These are phyloP conservation scores for Hansenula sp. DNA, from an alignment of 1,139 yeast genomes.

Conservation along the genomic window DNA sequence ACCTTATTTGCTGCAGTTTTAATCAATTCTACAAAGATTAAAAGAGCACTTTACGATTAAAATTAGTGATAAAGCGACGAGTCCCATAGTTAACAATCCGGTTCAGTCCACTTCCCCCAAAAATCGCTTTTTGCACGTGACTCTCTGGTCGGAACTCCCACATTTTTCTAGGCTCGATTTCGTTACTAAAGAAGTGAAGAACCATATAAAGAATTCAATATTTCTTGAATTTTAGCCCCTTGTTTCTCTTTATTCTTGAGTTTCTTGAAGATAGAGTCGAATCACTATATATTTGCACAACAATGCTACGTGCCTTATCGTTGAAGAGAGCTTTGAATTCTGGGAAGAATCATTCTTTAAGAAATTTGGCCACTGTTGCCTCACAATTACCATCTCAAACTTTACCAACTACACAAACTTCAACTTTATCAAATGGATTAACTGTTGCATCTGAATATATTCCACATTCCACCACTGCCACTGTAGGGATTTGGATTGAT, in stretches of 20 bases:
- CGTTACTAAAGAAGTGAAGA: neutral
- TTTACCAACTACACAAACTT: conserved; percentile 49
- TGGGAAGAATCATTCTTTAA: conserved; percentile 1
- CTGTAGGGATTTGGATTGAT: conserved; percentile 91
- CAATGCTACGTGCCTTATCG: conserved; percentile 1
- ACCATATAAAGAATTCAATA: neutral
- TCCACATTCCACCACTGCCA: conserved; percentile 91
- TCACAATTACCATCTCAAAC: too few species aligned
- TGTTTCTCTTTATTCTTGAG: too few species aligned
- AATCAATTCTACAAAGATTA: too few species aligned
- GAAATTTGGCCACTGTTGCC: conserved; percentile 22
- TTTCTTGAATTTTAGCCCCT: too few species aligned
- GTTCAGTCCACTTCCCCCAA: neutral
- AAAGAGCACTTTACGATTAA: too few species aligned
- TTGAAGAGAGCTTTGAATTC: neutral
- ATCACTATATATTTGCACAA: neutral
- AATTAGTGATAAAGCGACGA: too few species aligned
- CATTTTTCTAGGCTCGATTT: neutral
- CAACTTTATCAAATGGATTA: conserved; percentile 75
- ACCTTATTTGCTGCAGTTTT: too few species aligned
- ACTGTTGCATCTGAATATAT: conserved; percentile 89
- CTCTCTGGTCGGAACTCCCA: neutral
- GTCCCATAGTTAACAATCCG: neutral
- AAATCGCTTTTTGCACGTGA: neutral
- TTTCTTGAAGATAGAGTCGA: too few species aligned